These are phyloP conservation scores for Breviolum minutum DNA, from an alignment of 73 alveolate genomes.

Conservation along the genomic window DNA sequence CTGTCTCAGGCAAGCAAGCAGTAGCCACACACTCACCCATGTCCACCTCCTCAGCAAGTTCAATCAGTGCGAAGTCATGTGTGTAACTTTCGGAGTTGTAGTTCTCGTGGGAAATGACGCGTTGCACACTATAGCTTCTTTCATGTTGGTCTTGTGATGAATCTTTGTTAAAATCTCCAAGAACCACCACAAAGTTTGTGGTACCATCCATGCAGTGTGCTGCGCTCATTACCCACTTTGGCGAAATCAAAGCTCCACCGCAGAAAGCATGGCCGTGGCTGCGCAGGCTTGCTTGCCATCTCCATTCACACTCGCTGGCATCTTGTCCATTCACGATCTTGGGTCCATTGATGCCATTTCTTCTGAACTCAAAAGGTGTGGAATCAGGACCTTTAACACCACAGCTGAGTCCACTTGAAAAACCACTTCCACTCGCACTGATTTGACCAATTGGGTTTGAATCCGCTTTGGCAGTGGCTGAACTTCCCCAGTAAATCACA, in stretches of 20 bases:
- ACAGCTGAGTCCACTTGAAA: neutral
- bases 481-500: slow-evolving; percentile 85
- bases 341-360: slow-evolving; percentile 66
- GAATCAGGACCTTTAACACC: slow-evolving; percentile 56
- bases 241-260: slow-evolving; percentile 47
- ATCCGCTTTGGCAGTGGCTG: neutral
- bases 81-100: slow-evolving; percentile 13
- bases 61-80: slow-evolving; percentile 77
- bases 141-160: neutral
- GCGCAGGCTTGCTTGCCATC: slow-evolving; percentile 92
- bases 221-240: slow-evolving; percentile 71
- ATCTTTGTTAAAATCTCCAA: slow-evolving; percentile 66
- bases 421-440: neutral
- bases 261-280: slow-evolving; percentile 1
- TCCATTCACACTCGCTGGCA: slow-evolving; percentile 77
- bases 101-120: neutral
- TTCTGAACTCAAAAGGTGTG: slow-evolving; percentile 45
- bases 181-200: neutral
- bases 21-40: slow-evolving; percentile 24
- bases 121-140: neutral
- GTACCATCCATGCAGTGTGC: slow-evolving; percentile 66
- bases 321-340: slow-evolving; percentile 69
- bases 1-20: neutral
- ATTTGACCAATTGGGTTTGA: neutral
- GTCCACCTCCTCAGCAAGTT: slow-evolving; percentile 34